Evolutionary conservation across 805 yeast genomes (phyloP).

Genomic region (Candida broadrunensis): DNA sequence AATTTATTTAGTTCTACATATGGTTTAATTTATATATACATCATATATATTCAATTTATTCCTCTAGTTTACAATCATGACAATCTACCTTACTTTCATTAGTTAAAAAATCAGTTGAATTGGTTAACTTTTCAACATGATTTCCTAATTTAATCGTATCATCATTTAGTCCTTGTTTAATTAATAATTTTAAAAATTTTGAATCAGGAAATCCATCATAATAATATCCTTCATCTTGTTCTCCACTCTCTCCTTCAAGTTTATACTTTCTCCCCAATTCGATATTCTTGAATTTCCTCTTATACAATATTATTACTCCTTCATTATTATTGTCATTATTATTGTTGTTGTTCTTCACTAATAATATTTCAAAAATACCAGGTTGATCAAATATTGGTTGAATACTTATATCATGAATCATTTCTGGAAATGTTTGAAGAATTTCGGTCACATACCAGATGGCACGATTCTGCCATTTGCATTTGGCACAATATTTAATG

Average conservation of each 20-base stretch:
- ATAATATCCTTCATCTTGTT: conserved; percentile 25
- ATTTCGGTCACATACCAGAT: conserved; percentile 86
- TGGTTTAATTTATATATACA: neutral
- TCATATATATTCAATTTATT: neutral
- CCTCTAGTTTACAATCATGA: conserved; percentile 12
- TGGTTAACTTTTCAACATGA: neutral
- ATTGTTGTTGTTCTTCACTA: conserved; percentile 3
- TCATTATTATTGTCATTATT: neutral
- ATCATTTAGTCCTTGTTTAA: conserved; percentile 48
- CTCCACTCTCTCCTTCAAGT: conserved; percentile 2
- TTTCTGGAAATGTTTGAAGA: conserved; percentile 71
- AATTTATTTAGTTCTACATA: neutral
- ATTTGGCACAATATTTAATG: conserved; percentile 74
- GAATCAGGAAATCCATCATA: conserved; percentile 86
- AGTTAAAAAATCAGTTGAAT: neutral
- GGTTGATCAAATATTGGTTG: conserved; percentile 21
- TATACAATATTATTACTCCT: conserved; percentile 34
- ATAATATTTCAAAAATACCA: conserved; percentile 21
- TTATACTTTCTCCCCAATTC: conserved; percentile 13
- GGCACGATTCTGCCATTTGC: conserved; percentile 88
- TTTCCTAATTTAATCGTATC: neutral
- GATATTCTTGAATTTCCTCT: conserved; percentile 46
- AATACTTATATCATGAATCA: conserved; percentile 43
- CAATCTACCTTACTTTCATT: conserved; percentile 7
- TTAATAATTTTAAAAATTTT: conserved; percentile 66